Base-by-base conservation (phyloP, 2,329 filamentous ascomycete genomes). In the Fusarium lyarnte region DNA sequence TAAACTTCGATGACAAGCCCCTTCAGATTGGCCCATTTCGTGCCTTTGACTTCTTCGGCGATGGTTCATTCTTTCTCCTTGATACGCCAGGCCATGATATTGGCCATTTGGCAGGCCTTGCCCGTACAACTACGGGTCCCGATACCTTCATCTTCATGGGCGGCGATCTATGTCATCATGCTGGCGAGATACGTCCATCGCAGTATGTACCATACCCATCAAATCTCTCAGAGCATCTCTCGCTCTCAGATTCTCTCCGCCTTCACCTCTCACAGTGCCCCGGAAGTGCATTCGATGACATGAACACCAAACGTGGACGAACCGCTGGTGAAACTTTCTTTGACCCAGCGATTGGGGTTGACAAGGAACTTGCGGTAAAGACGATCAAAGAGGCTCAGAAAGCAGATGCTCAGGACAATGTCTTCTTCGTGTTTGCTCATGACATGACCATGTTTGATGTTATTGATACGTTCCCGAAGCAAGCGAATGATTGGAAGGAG, bases 41-140 rank as follows among this genome's bases (percentile, higher is more conserved):
- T 3, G 64, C 60, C 0, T 42, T 72, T 5, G 71, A 74, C 29
- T 74, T 74, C 19, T 74, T 74, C 3, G 39, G 27, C 1, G 68
- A 74, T 19, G 68, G 72, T 0, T 74, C 71, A 2, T 74, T 74
- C 3, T 74, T 66, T 17, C 64, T 74, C 6, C 49, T 74, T 2
- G 68, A 72, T 14, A 52, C 68, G 0, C 72, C 71, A 6, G 72
- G 72, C 2, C 72, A 74, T 10, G 41, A 47, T 1, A 52, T 66
- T 10, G 71, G 71, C 0, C 71, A 74, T 9, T 17, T 74, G 13
- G 51, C 60, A 5, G 72, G 68, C 3, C 39, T 74, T 4, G 71
- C 46, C 5, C 72, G 71, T 21, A 74, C 58, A 17, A 69, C 64
- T 6, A 58, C 29, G 3, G 8, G 17, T 0, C 55, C 54, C 0